Conservation (phyloP, 2,329 filamentous ascomycete genomes). For the Clonostachys sp. region DNA sequence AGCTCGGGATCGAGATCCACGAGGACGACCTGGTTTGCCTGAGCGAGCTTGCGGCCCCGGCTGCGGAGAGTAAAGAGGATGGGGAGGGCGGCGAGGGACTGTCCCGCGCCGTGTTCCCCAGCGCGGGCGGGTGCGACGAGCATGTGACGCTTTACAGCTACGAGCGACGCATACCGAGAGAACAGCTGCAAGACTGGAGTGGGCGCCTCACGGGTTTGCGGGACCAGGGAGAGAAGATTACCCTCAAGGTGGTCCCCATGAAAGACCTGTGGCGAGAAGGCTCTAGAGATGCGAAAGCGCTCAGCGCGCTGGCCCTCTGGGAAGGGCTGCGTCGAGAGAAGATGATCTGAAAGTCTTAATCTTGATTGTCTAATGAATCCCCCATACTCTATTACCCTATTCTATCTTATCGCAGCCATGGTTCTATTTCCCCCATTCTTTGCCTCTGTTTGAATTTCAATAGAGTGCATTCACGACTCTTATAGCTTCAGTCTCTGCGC, state of each 20-base stretch:
- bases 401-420: neutral
- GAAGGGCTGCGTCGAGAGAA: slow-evolving; percentile 47
- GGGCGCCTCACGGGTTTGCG: slow-evolving; percentile 54
- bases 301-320: slow-evolving; percentile 55
- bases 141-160: slow-evolving; percentile 53
- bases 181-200: slow-evolving; percentile 47
- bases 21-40: slow-evolving; percentile 42
- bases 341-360: slow-evolving; percentile 21
- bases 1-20: slow-evolving; percentile 49
- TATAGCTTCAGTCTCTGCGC: slow-evolving; percentile 52
- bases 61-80: slow-evolving; percentile 5
- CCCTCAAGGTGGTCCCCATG: slow-evolving; percentile 52
- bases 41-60: slow-evolving; percentile 40
- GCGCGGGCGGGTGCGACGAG: slow-evolving; percentile 57
- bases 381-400: neutral
- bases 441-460: neutral
- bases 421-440: neutral
- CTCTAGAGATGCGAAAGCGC: slow-evolving; percentile 53
- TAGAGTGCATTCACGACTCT: neutral
- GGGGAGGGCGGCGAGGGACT: slow-evolving; percentile 22
- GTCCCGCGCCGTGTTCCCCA: slow-evolving; percentile 49
- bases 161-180: slow-evolving; percentile 45
- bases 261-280: slow-evolving; percentile 53
- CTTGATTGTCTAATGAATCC: neutral
- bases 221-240: slow-evolving; percentile 57